Evolutionary conservation across 371 early-diverging fungal species (phyloP), one percentile per base, ranked within the genome.

Genomic region (Mucor indicus): DNA sequence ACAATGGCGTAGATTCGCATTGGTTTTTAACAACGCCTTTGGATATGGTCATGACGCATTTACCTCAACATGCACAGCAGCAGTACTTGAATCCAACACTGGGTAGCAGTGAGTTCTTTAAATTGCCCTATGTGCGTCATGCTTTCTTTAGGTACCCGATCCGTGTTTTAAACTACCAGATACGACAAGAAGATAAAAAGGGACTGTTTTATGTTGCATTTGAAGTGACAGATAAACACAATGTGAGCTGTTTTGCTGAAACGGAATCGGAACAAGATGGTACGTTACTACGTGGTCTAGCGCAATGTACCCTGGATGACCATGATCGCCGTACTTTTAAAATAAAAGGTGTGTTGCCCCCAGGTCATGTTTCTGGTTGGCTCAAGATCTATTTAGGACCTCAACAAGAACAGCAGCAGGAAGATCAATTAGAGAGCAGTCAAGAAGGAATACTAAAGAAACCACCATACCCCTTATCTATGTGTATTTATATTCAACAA

Each of bases 11-110:
- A 30, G 70, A 72, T 25, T 19, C 65, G 3, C 72, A 72, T 27
- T 76, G 72, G 72, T 76, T 76, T 38, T 49, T 76, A n/a, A n/a
- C n/a, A 8, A 48, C 31, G 15, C 76, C 76, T 4, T n/a, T 27
- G 3, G 66, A 64, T 16, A 64, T 72, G 59, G 66, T 72, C 3
- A 51, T 67, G 45, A 70, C 76, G 0, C 76, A 76, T 46, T 65
- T 68, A 8, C 76, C 76, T 19, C 45, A 43, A 9, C 29, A 64
- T 5, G 22, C 27, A 6, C n/a, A 21, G 2, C 37, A n/a, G n/a
- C 76, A 76, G 33, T 65, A 50, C n/a, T 52, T 76, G 0, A 46
- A 57, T 13, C 64, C 72, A 11, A 51, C 68, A 0, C n/a, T 72
- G 11, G 50, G 48, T 12, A 37, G 51, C 0, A 22, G 35, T 7